Base-by-base conservation (phyloP, 345 rosid species). In the Euphorbia pulcherrima region DNA sequence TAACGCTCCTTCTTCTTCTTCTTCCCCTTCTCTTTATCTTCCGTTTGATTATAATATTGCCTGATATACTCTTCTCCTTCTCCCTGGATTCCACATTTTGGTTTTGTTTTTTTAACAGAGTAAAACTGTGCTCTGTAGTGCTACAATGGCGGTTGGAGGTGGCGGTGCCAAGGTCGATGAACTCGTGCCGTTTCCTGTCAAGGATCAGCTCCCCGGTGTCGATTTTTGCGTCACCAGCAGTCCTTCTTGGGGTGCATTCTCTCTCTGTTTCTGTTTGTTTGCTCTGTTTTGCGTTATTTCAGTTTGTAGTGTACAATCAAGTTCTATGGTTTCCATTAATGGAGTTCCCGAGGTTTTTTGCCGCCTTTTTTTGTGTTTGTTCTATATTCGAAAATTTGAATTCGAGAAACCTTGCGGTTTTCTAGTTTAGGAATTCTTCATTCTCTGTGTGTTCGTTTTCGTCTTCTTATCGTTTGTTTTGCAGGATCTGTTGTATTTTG, bases 181-280 rank as follows among this genome's bases (percentile, higher is more conserved):
- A 69, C 83, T 86, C 67, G 81, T 75, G 39, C 96, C 98, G 0
- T 84, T 81, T 77, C 98, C 98, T 0, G 73, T 85, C 52, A 90
- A 84, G 72, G 92, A 87, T 57, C 97, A 93, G 84, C 97, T 89
- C 37, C 97, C 97, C 2, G 96, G 91, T 60, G 80, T 93, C 30
- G 94, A 89, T 37, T 78, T 63, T 72, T 90, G 97, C 75, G 77
- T 89, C 55, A 79, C 87, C 59, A 93, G 97, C 75, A 74, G 81
- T 72, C 98, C 98, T 44, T 46, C 83, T 21, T 93, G 98, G 98
- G 79, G 97, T 93, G 83, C 56, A 20, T 47, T 47, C 21, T 46
- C 46, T 56, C 7, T 60, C 40, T 28, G 18, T 9, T 57, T 60
- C 20, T 50, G 55, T 61, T 67, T 24, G 50, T 50, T 7, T 48